phyloP scores from a whole-genome alignment of 345 rosid genomes.

The Pistacia vera region DNA sequence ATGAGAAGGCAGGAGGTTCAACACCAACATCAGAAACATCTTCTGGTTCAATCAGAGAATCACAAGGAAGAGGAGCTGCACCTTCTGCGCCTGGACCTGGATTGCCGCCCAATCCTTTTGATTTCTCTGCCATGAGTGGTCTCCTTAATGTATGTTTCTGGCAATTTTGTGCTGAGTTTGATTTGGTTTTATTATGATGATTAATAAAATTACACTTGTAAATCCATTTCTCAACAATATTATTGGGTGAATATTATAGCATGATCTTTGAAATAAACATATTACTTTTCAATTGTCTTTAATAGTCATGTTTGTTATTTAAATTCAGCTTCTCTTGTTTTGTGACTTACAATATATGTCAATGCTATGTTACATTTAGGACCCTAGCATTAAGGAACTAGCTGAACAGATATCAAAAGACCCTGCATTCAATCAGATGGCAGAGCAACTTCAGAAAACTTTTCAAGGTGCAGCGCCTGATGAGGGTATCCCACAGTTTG shows the following conservation, averaged over 20 bases:
- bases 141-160: conserved; percentile 66
- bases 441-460: conserved; percentile 91
- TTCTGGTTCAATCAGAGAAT: conserved; percentile 39
- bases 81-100: conserved; percentile 41
- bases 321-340: neutral
- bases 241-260: neutral
- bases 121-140: conserved; percentile 84
- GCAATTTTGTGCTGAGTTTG: neutral
- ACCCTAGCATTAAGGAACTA: conserved; percentile 88
- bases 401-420: conserved; percentile 97
- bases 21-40: conserved; percentile 53
- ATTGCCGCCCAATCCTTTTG: conserved; percentile 68
- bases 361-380: conserved; percentile 41
- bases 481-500: conserved; percentile 64
- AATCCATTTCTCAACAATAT: too few species aligned
- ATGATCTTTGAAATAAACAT: neutral
- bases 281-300: neutral
- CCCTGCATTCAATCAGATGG: conserved; percentile 92
- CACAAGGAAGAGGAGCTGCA: conserved; percentile 34
- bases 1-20: conserved; percentile 49
- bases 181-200: neutral
- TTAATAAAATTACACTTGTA: neutral
- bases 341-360: neutral
- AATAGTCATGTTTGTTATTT: neutral
- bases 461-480: conserved; percentile 62